phyloP scores from a whole-genome alignment of 768 basidiomycete species.

The Brasilioporus rufonigricans region DNA sequence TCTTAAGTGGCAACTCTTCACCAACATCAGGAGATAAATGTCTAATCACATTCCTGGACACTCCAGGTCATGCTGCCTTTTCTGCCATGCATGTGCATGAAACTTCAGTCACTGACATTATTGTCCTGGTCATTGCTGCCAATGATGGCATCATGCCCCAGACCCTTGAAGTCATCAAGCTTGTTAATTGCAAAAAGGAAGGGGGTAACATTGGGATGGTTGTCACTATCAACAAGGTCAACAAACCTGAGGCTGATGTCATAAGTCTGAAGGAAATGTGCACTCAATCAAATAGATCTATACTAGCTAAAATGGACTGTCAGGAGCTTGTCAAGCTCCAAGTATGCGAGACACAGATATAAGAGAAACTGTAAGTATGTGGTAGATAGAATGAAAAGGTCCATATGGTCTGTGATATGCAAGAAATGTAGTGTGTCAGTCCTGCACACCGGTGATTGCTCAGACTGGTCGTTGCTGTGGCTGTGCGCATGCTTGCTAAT shows the following conservation, averaged over 20 bases:
- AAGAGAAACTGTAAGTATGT: no score
- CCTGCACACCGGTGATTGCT: no score
- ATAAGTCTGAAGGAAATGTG: no score
- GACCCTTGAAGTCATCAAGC: slow-evolving; percentile 90
- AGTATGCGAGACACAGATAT: no score
- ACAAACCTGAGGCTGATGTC: slow-evolving; percentile 82
- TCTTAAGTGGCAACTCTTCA: slow-evolving; percentile 23
- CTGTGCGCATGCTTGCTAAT: no score
- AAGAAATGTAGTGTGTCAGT: no score
- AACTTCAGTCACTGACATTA: slow-evolving; percentile 88
- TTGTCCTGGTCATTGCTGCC: slow-evolving; percentile 94
- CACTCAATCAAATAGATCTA: no score
- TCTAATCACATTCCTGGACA: slow-evolving; percentile 91
- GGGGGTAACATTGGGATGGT: slow-evolving; percentile 72
- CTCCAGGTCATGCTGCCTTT: slow-evolving; percentile 98
- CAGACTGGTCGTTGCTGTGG: no score
- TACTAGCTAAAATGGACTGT: no score
- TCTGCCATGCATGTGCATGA: slow-evolving; percentile 97
- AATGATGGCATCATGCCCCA: slow-evolving; percentile 99
- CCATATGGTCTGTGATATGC: no score
- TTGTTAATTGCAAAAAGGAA: slow-evolving; percentile 66
- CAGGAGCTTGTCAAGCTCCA: no score
- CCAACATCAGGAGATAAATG: slow-evolving; percentile 34
- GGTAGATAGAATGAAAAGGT: no score
- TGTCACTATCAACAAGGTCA: slow-evolving; percentile 97